Conservation (phyloP, 2,329 filamentous ascomycete genomes). For the Fusarium vanettenii region DNA sequence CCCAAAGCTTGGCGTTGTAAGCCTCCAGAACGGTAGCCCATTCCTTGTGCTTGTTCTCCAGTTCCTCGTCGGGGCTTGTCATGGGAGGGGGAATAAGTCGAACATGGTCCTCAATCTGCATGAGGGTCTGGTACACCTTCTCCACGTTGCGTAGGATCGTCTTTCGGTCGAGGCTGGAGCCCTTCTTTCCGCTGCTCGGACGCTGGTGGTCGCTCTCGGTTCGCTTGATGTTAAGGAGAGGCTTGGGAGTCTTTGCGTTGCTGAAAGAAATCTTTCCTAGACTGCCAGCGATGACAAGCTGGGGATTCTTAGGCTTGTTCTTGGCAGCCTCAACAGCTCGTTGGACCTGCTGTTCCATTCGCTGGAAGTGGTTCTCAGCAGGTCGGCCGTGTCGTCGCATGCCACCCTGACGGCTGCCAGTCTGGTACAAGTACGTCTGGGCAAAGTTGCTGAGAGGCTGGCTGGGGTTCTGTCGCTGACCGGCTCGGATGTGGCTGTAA, state of each 20-base stretch:
- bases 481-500: constrained; percentile 91
- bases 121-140: constrained; percentile 85
- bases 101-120: constrained; percentile 95
- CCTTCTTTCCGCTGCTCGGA: constrained; percentile 61
- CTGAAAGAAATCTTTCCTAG: constrained; percentile 98
- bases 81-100: constrained; percentile 77
- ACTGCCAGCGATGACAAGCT: constrained; percentile 95
- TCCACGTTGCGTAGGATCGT: constrained; percentile 88
- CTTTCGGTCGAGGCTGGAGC: constrained; percentile 78
- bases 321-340: constrained; percentile 97
- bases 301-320: constrained; percentile 96
- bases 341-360: constrained; percentile 99
- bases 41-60: constrained; percentile 79
- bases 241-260: constrained; percentile 97
- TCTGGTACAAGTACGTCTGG: constrained; percentile 97
- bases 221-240: constrained; percentile 94
- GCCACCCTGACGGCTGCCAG: constrained; percentile 82
- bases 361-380: constrained; percentile 96
- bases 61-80: constrained; percentile 71
- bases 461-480: constrained; percentile 88
- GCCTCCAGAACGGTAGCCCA: constrained; percentile 71
- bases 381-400: constrained; percentile 81
- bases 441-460: constrained; percentile 96
- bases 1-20: constrained; percentile 87
- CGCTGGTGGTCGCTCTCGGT: constrained; percentile 74